Evolutionary conservation across 495 filamentous ascomycete species (phyloP), one percentile per base, ranked within the genome.

Genomic region (Aspergillus egyptiacus): DNA sequence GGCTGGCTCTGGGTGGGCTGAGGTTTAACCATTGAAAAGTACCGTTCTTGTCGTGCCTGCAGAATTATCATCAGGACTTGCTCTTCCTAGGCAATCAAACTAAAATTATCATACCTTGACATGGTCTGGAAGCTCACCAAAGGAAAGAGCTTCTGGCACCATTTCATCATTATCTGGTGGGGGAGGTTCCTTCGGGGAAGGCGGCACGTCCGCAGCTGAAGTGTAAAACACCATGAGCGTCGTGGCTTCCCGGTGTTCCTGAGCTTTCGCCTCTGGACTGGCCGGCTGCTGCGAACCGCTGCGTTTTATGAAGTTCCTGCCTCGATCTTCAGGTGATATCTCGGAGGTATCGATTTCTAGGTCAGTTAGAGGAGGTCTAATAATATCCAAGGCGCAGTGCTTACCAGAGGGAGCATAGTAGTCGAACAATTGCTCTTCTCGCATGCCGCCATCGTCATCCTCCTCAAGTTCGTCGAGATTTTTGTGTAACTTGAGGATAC

Each of bases 141-240:
- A 83, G 4, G 60, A 43, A 41, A 67, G 45, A 20, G 59, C 56
- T 11, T 68, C 68, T 5, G 58, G 35, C 2, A 48, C 68, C 14
- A 47, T 46, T 37, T 76, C 71, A 4, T 66, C 57, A 9, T 66
- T 58, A 17, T 66, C 69, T 13, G 64, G 59, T 31, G 76, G 65
- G 11, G 73, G 63, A 3, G 89, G 88, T 43, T 94, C 91, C 46
- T 83, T 80, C 2, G 91, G 85, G 0, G 83, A 80, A 1, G 80
- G 69, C 4, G 91, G 91, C 50, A 94, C 84, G 56, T 95, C 89
- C 6, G 77, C 76, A 27, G 69, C 64, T 43, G 81, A 81, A 2
- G 84, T 78, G 58, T 95, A 93, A 50, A 89, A 79, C 5, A 84
- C 86, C 81, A 94, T 89, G 25, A 95, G 76, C 19, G 86, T 89